A percentile compares a stretch with the other conserved stretches of the same genome.
phyloP scores from a whole-genome alignment of 2,329 filamentous ascomycete genomes.

The Clarireedia hainanense region DNA sequence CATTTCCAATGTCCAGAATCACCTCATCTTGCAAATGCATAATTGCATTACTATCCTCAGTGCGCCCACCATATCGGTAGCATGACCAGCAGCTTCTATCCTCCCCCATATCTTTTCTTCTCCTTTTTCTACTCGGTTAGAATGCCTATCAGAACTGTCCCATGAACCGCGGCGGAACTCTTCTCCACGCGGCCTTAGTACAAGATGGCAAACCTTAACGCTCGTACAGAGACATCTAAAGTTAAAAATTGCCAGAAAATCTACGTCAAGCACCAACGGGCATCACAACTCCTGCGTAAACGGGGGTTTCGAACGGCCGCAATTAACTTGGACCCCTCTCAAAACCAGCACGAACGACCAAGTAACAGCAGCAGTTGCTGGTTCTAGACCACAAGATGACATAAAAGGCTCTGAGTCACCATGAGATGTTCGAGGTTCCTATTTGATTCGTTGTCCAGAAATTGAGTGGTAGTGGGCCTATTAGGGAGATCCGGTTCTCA shows the following conservation, averaged over 20 bases:
- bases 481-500: conserved; percentile 1
- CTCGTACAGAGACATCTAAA: neutral
- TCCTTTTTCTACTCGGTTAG: no score
- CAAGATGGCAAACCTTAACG: neutral
- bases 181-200: no score
- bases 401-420: neutral
- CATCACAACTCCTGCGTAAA: neutral
- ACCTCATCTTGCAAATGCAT: no score
- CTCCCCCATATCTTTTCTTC: no score
- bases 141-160: no score
- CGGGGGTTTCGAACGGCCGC: neutral
- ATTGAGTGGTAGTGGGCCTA: conserved; percentile 11
- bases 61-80: no score
- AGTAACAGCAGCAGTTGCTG: neutral
- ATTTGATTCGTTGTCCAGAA: conserved; percentile 8
- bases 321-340: neutral
- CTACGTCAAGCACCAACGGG: neutral
- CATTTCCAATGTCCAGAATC: no score
- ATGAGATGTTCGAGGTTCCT: conserved; percentile 14
- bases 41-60: no score
- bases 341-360: neutral
- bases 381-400: neutral
- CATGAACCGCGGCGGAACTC: no score
- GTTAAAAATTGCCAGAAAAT: conserved; percentile 7
- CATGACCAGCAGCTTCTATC: no score